phyloP scores from a whole-genome alignment of 441 rosid species.

The Eugenia klotzschiana region DNA sequence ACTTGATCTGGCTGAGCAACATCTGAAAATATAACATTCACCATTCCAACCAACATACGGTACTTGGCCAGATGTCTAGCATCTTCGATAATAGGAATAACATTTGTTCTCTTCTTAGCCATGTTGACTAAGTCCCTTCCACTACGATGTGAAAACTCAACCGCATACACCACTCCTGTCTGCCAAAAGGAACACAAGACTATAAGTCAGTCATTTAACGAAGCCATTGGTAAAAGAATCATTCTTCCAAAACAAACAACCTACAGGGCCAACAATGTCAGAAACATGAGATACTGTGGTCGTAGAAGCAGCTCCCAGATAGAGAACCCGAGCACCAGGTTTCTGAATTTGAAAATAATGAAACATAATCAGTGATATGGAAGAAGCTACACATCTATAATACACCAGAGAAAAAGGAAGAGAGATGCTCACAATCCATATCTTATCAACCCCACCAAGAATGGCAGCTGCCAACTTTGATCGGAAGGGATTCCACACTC shows the following conservation, averaged over 20 bases:
- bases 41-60: conserved; percentile 85
- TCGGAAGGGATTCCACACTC: conserved; percentile 85
- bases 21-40: conserved; percentile 85
- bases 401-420: neutral
- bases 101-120: conserved; percentile 80
- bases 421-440: conserved; percentile 60
- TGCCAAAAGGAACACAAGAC: neutral
- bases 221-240: neutral
- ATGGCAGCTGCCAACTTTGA: conserved; percentile 85
- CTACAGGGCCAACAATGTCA: conserved; percentile 78
- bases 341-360: conserved; percentile 15
- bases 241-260: neutral
- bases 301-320: conserved; percentile 88
- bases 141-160: conserved; percentile 75
- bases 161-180: conserved; percentile 75
- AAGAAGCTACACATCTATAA: neutral
- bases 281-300: conserved; percentile 83
- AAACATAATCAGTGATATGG: neutral
- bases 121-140: conserved; percentile 91
- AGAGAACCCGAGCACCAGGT: conserved; percentile 72
- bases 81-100: conserved; percentile 83
- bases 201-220: neutral
- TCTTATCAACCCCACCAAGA: conserved; percentile 85
- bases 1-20: conserved; percentile 98
- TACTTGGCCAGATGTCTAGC: conserved; percentile 84